Base-by-base conservation (phyloP, 1,139 yeast genomes). In the Debaryomyces subglobosus region DNA sequence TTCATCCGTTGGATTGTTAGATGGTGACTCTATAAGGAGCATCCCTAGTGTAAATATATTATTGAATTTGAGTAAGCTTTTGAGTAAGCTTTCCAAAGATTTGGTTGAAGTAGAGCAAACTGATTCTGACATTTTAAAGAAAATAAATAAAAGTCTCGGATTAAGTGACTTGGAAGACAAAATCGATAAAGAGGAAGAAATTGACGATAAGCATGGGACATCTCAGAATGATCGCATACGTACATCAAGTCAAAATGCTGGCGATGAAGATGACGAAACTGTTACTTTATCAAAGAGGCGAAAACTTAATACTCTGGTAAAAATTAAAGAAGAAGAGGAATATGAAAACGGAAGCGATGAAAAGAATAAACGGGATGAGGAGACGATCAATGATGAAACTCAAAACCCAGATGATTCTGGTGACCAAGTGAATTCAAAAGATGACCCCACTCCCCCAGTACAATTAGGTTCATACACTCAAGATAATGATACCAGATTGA, bases 401-500 rank as follows among this genome's bases (percentile, higher is more conserved):
- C 30, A 30, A 21, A 13, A 41, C 25, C 18, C 20, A 4, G 21
- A 25, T 21, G 20, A 8, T 12, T 7, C 35, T 15, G 16, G 10
- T 15, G 44, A 33, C 30, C 39, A 25, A 24, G 39, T 60, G 20
- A 62, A 66, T 48, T 60, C 71, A 1, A 61, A 64, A 15, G 65
- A 62, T 44, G 77, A 70, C 42, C 69, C 71, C 1, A 67, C 60
- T 5, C 80, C 80, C n/a, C 79, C 79, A 3, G 69, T 68, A 1
- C 80, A 75, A 55, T 68, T 68, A 38, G 87, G 79, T 0, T 72
- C 72, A 18, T 75, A 63, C 51, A 74, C 80, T 2, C 80, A 68
- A 35, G 71, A 79, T 40, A 79, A 78, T 59, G 89, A 81, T 66
- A 85, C 85, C 45, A 64, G 81, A 46, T 72, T 85, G 15, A 84